Conservation (phyloP, 257 asterid genomes). For the Solanum pinnatisectum region DNA sequence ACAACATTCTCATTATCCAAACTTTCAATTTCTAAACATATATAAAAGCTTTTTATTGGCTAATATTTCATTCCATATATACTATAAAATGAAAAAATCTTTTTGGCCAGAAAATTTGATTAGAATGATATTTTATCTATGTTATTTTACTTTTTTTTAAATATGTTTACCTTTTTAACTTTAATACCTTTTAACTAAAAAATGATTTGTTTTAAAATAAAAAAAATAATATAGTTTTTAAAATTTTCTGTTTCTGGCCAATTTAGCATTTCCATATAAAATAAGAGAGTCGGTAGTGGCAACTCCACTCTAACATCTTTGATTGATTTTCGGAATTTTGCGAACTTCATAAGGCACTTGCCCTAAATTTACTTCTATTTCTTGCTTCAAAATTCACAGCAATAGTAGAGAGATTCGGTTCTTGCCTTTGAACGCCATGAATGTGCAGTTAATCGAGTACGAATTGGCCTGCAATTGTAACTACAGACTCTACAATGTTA, state of each 20-base stretch:
- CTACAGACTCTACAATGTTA: slow-evolving; percentile 30
- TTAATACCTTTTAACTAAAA: too few species aligned
- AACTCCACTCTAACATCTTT: background rate
- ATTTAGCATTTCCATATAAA: rapidly evolving
- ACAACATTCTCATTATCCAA: too few species aligned
- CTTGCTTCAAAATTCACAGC: background rate
- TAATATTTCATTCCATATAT: too few species aligned
- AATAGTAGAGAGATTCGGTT: background rate
- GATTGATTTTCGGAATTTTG: background rate
- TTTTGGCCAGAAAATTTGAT: too few species aligned
- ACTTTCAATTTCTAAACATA: too few species aligned
- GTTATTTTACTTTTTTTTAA: too few species aligned
- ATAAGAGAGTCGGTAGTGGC: background rate
- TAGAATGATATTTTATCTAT: too few species aligned
- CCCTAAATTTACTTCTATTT: background rate
- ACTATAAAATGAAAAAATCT: too few species aligned
- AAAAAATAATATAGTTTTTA: too few species aligned
- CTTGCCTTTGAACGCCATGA: background rate
- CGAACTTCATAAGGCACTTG: background rate
- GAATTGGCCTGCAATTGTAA: background rate
- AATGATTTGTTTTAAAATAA: too few species aligned
- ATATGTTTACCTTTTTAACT: too few species aligned
- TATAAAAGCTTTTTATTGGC: too few species aligned
- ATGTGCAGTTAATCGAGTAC: background rate
- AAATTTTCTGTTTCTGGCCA: rapidly evolving